phyloP scores from a whole-genome alignment of 192 early-diverging fungal genomes.

The Jimgerdemannia flammicorona region DNA sequence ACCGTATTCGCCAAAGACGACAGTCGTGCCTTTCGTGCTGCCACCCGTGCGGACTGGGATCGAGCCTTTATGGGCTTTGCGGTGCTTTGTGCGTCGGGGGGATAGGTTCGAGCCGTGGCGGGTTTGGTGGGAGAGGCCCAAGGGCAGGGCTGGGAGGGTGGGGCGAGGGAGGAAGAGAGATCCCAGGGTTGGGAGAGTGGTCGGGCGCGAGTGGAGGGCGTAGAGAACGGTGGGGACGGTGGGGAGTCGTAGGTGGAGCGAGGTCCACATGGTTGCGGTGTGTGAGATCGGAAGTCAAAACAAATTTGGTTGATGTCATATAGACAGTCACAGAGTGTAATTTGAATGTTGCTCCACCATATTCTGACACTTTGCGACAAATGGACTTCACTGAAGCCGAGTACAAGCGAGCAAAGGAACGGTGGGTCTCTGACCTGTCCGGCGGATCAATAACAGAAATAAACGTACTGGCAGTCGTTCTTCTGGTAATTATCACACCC shows the following conservation, averaged over 20 bases:
- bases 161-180: background rate
- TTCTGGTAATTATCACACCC: too few relatives aligned
- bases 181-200: too few relatives aligned
- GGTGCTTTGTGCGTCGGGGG: slow-evolving; percentile 70
- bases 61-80: slow-evolving; percentile 87
- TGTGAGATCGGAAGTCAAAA: too few relatives aligned
- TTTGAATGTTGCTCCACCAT: too few relatives aligned
- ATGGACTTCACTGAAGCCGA: too few relatives aligned
- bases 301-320: too few relatives aligned
- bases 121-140: slow-evolving; percentile 27
- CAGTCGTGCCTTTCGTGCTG: slow-evolving; percentile 81
- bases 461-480: too few relatives aligned
- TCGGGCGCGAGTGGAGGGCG: background rate
- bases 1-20: slow-evolving; percentile 91
- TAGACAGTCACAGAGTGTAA: too few relatives aligned
- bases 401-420: too few relatives aligned
- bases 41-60: slow-evolving; percentile 78
- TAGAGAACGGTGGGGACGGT: background rate
- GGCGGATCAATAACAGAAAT: too few relatives aligned
- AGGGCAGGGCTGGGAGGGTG: slow-evolving; percentile 20
- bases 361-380: too few relatives aligned
- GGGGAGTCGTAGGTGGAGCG: background rate
- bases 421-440: too few relatives aligned
- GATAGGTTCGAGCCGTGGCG: slow-evolving; percentile 68
- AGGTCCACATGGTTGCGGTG: background rate